phyloP scores from a whole-genome alignment of 129 eudicot species.

The Artemisia annua region DNA sequence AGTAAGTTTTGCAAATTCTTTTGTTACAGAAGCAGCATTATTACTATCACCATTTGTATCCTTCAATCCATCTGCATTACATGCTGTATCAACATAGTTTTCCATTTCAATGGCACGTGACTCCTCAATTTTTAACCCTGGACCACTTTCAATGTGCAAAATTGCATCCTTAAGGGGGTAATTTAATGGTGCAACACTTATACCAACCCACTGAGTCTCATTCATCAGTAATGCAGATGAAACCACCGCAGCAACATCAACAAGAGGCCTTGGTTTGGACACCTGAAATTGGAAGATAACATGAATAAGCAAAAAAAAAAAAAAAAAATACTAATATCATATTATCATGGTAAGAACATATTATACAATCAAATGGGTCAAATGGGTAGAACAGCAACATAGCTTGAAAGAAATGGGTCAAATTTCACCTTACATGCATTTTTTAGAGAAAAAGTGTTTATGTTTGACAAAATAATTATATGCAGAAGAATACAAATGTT shows the following conservation, averaged over 20 bases:
- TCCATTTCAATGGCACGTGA: constrained; percentile 69
- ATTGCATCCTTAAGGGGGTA: constrained; percentile 82
- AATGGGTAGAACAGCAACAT: not conserved
- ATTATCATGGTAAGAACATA: constrained; percentile 3
- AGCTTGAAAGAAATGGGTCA: no score
- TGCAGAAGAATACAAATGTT: no score
- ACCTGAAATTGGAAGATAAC: constrained; percentile 48
- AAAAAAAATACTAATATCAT: not conserved
- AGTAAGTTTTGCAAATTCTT: constrained; percentile 49
- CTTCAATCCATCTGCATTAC: no score
- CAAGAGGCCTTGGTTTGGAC: constrained; percentile 81
- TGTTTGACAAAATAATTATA: no score
- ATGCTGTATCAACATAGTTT: constrained; percentile 18
- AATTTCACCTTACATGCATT: no score
- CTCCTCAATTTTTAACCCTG: constrained; percentile 69
- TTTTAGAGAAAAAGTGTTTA: no score
- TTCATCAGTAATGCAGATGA: constrained; percentile 91
- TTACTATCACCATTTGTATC: constrained; percentile 22
- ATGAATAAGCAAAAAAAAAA: not conserved
- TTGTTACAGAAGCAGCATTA: constrained; percentile 31
- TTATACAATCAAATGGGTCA: not conserved
- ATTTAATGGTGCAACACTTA: constrained; percentile 63
- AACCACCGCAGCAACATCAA: constrained; percentile 82
- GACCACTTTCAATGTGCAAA: constrained; percentile 78
- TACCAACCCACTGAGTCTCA: constrained; percentile 96